Evolutionary conservation across 1,284 basidiomycete species (phyloP), one percentile per base, ranked within the genome.

Genomic region (Sporisorium graminicola): DNA sequence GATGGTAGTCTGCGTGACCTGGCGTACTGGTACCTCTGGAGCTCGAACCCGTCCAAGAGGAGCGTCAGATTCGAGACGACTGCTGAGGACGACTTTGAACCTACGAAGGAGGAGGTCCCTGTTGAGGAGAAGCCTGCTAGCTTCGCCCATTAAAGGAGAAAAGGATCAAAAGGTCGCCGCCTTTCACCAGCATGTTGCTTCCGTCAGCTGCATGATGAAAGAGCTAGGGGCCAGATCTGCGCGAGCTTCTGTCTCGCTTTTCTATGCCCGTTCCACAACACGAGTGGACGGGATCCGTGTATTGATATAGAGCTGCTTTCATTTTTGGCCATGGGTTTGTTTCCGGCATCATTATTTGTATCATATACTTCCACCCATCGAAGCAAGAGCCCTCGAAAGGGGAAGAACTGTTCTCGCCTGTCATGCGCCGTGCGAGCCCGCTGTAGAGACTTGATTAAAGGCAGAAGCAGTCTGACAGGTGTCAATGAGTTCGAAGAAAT

Each of bases 11-110:
- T 80, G 20, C 43, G 76, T 7, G 57, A 62, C 33, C 42, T 74
- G 3, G 77, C 74, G 40, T 64, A 74, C 70, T 76, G 70, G 66
- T 79, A 77, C 63, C 40, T 77, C 12, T 77, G 69, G 64, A 44
- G 59, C 22, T 37, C 42, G 3, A 26, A 40, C 31, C 20, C 53
- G 42, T 35, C 52, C n/a, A 63, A 70, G 51, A 53, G 72, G 27
- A 58, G 50, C 33, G 24, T 69, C 26, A 52, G 66, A 20, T 22
- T 35, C 35, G 63, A 68, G 50, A 44, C 50, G 31, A 74, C 72
- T 9, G 58, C 72, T 1, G 72, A 74, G 35, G 24, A 58, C 12
- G 72, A 69, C 29, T 58, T 44, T n/a, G 69, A 71, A 55, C 35
- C 53, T 33, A 62, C 63, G 7, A 62, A 58, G 55, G 37, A 54